Evolutionary conservation across 257 asterid species (phyloP).

Genomic region (Oldenlandia corymbosa): DNA sequence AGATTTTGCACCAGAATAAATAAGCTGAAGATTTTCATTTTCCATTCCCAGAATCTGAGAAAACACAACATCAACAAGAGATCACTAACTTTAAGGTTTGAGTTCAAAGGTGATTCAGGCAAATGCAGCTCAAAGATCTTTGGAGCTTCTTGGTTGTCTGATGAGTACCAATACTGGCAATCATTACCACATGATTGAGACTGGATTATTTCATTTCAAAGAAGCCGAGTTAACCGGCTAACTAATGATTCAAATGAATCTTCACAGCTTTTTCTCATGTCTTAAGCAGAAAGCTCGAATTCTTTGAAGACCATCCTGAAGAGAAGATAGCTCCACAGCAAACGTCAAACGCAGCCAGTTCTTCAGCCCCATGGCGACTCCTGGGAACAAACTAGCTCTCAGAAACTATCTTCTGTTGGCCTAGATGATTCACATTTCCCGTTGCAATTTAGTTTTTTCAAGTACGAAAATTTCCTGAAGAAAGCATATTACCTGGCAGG

Average conservation of each 20-base stretch:
- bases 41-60: too few relatives aligned
- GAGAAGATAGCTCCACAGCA: slow-evolving; percentile 44
- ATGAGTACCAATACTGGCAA: neutral
- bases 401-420: neutral
- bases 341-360: slow-evolving; percentile 58
- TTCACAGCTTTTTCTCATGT: slow-evolving; percentile 32
- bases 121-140: too few relatives aligned
- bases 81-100: too few relatives aligned
- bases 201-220: neutral
- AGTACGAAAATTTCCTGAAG: too few relatives aligned
- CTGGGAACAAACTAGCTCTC: slow-evolving; percentile 20
- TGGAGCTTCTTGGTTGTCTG: too few relatives aligned
- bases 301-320: slow-evolving; percentile 55
- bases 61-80: too few relatives aligned
- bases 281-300: slow-evolving; percentile 53
- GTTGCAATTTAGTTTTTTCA: too few relatives aligned
- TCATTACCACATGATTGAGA: neutral
- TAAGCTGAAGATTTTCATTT: too few relatives aligned
- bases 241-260: neutral
- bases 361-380: slow-evolving; percentile 50
- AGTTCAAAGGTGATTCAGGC: too few relatives aligned
- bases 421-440: neutral
- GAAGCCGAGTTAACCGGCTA: too few relatives aligned
- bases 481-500: slow-evolving; percentile 45
- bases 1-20: too few relatives aligned